Conservation (phyloP, 345 rosid species). For the Cardamine chenopodiifolia region DNA sequence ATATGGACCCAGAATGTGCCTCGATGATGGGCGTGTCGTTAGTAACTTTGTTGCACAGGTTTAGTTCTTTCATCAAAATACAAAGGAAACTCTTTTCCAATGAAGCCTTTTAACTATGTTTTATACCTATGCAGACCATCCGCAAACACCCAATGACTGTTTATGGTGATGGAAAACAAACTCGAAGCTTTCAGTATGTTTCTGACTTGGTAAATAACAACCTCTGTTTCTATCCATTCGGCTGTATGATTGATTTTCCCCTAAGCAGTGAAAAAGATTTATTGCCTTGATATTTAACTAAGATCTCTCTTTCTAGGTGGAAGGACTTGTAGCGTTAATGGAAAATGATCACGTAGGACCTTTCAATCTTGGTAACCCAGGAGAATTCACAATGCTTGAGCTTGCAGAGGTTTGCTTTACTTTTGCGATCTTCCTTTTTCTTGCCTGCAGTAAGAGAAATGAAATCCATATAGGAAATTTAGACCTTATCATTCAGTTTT, state of each 20-base stretch:
- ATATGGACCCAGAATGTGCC: constrained; percentile 98
- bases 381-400: constrained; percentile 98
- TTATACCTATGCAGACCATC: constrained; percentile 52
- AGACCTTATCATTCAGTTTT: not conserved
- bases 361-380: constrained; percentile 96
- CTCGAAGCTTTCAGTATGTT: constrained; percentile 98
- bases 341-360: constrained; percentile 94
- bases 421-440: not conserved
- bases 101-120: not conserved
- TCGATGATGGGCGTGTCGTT: constrained; percentile 99
- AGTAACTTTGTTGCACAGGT: constrained; percentile 99
- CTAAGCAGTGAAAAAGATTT: not conserved
- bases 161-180: constrained; percentile 99
- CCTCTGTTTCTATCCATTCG: not conserved
- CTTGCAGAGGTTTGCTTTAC: constrained; percentile 82
- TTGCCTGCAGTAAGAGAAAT: not conserved
- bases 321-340: constrained; percentile 89
- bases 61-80: constrained; percentile 24
- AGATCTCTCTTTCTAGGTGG: constrained; percentile 58
- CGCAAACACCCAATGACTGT: constrained; percentile 94
- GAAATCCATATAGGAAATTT: not conserved
- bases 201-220: constrained; percentile 74
- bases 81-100: not conserved
- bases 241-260: constrained; percentile 21
- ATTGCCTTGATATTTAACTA: not conserved